Percentiles rank a stretch among this genome's conserved stretches.
These are phyloP conservation scores for Sclerospora graminicola DNA, from an alignment of 352 stramenopile species.

Conservation along the genomic window DNA sequence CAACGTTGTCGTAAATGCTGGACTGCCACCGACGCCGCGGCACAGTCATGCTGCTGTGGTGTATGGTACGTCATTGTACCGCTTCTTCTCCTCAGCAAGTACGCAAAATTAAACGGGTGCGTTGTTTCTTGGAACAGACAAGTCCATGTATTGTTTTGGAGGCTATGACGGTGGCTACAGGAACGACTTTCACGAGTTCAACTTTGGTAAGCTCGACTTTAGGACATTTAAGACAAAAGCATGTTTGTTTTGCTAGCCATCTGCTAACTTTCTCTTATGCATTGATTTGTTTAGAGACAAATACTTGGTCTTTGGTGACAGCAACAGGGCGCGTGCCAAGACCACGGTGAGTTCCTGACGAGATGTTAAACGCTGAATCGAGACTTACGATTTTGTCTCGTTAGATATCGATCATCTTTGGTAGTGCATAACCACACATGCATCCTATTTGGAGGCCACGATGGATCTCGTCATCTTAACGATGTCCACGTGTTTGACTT, in stretches of 20 bases:
- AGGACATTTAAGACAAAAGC: neutral
- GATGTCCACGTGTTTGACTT: slow-evolving; percentile 97
- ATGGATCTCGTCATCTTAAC: slow-evolving; percentile 95
- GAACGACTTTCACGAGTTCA: slow-evolving; percentile 96
- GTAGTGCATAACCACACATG: slow-evolving; percentile 90
- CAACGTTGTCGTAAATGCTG: slow-evolving; percentile 59
- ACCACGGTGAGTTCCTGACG: slow-evolving; percentile 31
- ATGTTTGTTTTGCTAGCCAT: neutral
- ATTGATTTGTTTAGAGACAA: slow-evolving; percentile 36
- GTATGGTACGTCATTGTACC: slow-evolving; percentile 33
- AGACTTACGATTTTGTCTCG: neutral
- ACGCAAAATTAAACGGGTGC: neutral
- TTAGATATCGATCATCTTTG: slow-evolving; percentile 83
- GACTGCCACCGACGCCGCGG: slow-evolving; percentile 83
- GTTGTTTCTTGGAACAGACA: slow-evolving; percentile 28
- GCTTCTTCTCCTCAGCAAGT: neutral
- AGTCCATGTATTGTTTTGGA: slow-evolving; percentile 86
- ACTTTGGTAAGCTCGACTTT: slow-evolving; percentile 51
- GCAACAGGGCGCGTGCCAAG: slow-evolving; percentile 58
- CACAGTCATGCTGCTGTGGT: slow-evolving; percentile 94
- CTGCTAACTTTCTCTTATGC: slow-evolving; percentile 1
- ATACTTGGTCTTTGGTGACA: slow-evolving; percentile 81
- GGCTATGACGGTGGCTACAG: slow-evolving; percentile 93
- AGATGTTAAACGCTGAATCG: neutral
- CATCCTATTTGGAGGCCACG: slow-evolving; percentile 95